phyloP scores from a whole-genome alignment of 345 rosid species.

The Gossypium ekmanianum region DNA sequence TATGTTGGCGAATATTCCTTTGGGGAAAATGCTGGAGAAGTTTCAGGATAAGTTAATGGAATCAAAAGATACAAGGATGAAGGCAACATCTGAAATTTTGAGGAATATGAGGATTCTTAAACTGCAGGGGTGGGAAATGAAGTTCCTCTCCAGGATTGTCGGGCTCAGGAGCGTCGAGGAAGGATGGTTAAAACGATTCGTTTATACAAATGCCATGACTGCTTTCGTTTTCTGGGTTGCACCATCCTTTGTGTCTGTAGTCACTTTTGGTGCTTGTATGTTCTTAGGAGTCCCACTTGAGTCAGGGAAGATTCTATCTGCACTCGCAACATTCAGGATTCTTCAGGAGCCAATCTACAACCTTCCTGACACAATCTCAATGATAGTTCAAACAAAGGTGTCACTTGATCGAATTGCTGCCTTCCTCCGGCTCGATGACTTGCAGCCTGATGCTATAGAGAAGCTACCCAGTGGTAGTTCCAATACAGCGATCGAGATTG shows the following conservation, averaged over 20 bases:
- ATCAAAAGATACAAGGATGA: conserved; percentile 56
- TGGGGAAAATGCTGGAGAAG: conserved; percentile 44
- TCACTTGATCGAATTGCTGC: conserved; percentile 55
- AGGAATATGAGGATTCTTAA: too few relatives aligned
- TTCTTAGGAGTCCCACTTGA: conserved; percentile 47
- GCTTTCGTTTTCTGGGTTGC: conserved; percentile 45
- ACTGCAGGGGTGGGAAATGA: too few relatives aligned
- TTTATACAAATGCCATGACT: conserved; percentile 29
- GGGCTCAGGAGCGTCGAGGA: conserved; percentile 6
- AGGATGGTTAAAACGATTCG: conserved; percentile 44
- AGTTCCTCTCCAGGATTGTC: too few relatives aligned
- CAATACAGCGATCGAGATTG: too few relatives aligned
- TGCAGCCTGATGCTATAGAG: conserved; percentile 32
- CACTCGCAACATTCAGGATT: conserved; percentile 60
- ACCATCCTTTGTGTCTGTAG: conserved; percentile 49
- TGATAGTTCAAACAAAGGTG: conserved; percentile 56
- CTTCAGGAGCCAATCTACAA: conserved; percentile 42
- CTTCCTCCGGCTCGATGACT: conserved; percentile 55
- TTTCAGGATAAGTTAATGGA: conserved; percentile 56
- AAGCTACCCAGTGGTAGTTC: conserved; percentile 26
- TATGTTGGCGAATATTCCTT: conserved; percentile 49
- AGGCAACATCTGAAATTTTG: too few relatives aligned
- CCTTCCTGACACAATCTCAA: conserved; percentile 52
- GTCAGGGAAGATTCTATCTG: conserved; percentile 56
- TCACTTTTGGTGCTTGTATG: conserved; percentile 46